Conservation (phyloP, 768 basidiomycete species). For the Boletus fagicola region DNA sequence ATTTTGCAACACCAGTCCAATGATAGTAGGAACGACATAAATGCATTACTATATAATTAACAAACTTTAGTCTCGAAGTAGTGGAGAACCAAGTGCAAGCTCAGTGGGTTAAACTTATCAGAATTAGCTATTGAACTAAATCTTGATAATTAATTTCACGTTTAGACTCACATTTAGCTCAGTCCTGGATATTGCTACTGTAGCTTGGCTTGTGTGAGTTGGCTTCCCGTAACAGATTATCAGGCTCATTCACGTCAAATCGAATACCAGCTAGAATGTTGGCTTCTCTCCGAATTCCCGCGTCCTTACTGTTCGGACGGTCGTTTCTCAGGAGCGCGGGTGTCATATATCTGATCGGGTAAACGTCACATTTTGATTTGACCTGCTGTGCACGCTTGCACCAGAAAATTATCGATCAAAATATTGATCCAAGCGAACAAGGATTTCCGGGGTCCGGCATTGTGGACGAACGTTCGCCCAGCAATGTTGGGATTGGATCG, state of each 20-base stretch:
- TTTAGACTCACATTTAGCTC: neutral
- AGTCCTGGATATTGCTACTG: neutral
- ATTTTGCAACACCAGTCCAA: no score
- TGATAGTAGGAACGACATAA: no score
- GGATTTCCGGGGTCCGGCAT: conserved; percentile 3
- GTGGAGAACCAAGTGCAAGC: no score
- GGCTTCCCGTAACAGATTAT: no score
- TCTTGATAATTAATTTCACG: no score
- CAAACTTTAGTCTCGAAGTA: no score
- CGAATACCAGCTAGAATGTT: neutral
- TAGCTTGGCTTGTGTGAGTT: no score
- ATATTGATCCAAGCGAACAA: neutral
- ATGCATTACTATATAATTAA: no score
- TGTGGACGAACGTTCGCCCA: conserved; percentile 12
- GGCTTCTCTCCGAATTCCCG: neutral
- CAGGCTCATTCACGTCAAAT: no score
- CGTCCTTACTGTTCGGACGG: neutral
- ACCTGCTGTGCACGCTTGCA: neutral
- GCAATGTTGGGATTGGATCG: conserved; percentile 13
- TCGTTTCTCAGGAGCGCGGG: neutral
- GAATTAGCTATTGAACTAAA: no score
- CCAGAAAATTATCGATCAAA: neutral
- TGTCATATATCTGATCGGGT: neutral
- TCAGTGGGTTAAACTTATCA: no score
- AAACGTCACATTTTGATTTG: neutral